phyloP scores from a whole-genome alignment of 192 early-diverging fungal genomes.

The Coemansia erecta region DNA sequence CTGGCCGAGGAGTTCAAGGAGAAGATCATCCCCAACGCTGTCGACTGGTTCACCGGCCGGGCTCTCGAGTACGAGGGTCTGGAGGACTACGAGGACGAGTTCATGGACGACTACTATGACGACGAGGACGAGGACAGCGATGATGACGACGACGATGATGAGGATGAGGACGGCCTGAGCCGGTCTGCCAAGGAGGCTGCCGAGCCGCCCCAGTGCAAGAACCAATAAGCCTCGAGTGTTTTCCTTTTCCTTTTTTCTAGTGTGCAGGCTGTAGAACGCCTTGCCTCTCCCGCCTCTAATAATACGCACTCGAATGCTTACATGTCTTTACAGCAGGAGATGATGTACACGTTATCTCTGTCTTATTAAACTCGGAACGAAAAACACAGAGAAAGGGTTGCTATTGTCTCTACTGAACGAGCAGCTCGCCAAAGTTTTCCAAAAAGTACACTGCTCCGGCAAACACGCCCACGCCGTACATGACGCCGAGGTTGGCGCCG shows the following conservation, averaged over 20 bases:
- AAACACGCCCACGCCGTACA: slow-evolving; percentile 52
- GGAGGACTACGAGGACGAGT: slow-evolving; percentile 42
- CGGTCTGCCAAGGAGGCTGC: slow-evolving; percentile 50
- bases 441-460: slow-evolving; percentile 51
- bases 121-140: slow-evolving; percentile 46
- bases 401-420: slow-evolving; percentile 29
- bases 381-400: background rate
- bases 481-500: slow-evolving; percentile 37
- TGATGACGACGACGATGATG: slow-evolving; percentile 41
- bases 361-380: background rate
- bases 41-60: slow-evolving; percentile 99
- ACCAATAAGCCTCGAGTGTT: slow-evolving; percentile 33
- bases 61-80: slow-evolving; percentile 75
- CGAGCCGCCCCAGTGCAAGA: slow-evolving; percentile 55
- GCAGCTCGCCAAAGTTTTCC: slow-evolving; percentile 45
- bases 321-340: no score
- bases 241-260: background rate
- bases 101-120: slow-evolving; percentile 49
- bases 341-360: background rate
- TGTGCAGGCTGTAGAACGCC: no score
- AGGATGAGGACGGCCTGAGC: slow-evolving; percentile 43
- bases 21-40: slow-evolving; percentile 90
- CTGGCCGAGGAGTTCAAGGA: slow-evolving; percentile 98
- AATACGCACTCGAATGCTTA: background rate
- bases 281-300: background rate